Evolutionary conservation across 1,139 yeast species (phyloP), one percentile per base, ranked within the genome.

Genomic region (Pichia sp.): DNA sequence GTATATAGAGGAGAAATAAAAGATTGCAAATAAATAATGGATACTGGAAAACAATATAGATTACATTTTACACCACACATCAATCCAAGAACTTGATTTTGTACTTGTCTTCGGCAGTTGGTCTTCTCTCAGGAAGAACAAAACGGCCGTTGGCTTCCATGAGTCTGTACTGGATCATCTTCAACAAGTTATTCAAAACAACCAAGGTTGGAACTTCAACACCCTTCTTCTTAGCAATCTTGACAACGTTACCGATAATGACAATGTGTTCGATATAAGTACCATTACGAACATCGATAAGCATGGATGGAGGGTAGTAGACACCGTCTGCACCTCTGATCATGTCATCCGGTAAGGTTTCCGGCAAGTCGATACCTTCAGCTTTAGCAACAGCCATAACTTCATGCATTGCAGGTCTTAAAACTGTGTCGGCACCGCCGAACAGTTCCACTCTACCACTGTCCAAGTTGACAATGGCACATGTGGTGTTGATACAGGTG

Each of bases 241-340:
- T 70, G 53, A 86, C 66, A 1, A 91, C 88, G 59, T 82, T 85
- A 2, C 93, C 90, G 49, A 85, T 69, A 51, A 86, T 81, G 22
- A 79, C 80, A 59, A 84, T 89, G 42, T 81, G 66, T 63, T 86
- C 95, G 61, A 83, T 72, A 47, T 81, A 80, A 57, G 83, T 84
- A 19, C 81, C 79, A 63, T 83, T 83, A 47, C 85, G 74, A 31
- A 76, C 71, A 63, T 85, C 94, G n/a, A 85, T 81, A 56, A 79
- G 34, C 56, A 53, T 53, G 2, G 54, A 51, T 7, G 56, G 56
- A 15, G 56, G 46, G 22, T 51, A 53, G 33, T 49, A 53, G 14
- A 49, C 53, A 34, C 50, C 53, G 30, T 48, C 47, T 20, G 44
- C 52, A 6, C 42, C 44, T 34, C 45, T 40, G 18, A 50, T 37